phyloP scores from a whole-genome alignment of 768 basidiomycete genomes.

The Epithele typhae region DNA sequence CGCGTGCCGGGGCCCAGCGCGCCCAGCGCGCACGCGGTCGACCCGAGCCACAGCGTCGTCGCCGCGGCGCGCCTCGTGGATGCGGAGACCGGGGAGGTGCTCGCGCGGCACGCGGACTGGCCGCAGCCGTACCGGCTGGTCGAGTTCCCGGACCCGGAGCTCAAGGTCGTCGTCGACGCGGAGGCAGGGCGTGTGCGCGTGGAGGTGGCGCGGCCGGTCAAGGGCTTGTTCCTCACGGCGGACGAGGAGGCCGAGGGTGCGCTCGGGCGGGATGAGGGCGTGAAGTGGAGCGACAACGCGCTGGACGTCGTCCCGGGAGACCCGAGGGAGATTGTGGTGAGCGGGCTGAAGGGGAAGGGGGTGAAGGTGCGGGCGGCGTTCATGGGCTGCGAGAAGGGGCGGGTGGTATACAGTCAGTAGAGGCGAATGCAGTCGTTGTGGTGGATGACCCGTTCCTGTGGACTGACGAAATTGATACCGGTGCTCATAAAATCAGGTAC shows the following conservation, averaged over 20 bases:
- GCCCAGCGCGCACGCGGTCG: slow-evolving; percentile 7
- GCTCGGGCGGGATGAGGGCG: slow-evolving; percentile 28
- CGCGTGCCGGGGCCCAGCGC: slow-evolving; percentile 20
- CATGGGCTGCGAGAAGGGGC: slow-evolving; percentile 8
- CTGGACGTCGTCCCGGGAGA: slow-evolving; percentile 87
- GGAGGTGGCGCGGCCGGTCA: slow-evolving; percentile 64
- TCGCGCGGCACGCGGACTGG: slow-evolving; percentile 75
- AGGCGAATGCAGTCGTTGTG: neutral
- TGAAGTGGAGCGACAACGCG: slow-evolving; percentile 77
- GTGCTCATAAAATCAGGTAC: neutral
- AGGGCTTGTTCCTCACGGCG: slow-evolving; percentile 76
- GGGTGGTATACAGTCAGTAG: slow-evolving; percentile 1
- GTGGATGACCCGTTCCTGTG: neutral
- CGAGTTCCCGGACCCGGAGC: slow-evolving; percentile 27
- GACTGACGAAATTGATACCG: neutral
- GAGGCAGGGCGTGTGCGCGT: slow-evolving; percentile 53
- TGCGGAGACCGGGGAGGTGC: slow-evolving; percentile 40
- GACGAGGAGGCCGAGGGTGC: slow-evolving; percentile 37
- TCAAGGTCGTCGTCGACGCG: slow-evolving; percentile 33
- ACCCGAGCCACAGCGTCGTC: slow-evolving; percentile 43
- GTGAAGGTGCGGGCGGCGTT: slow-evolving; percentile 4
- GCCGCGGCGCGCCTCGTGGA: slow-evolving; percentile 64
- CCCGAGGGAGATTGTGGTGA: slow-evolving; percentile 57
- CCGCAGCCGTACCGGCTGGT: slow-evolving; percentile 30
- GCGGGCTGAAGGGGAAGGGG: slow-evolving; percentile 48